Percentiles rank a stretch among this genome's conserved stretches.
Conservation (phyloP, 257 asterid genomes). For the Schizonepeta tenuifolia region DNA sequence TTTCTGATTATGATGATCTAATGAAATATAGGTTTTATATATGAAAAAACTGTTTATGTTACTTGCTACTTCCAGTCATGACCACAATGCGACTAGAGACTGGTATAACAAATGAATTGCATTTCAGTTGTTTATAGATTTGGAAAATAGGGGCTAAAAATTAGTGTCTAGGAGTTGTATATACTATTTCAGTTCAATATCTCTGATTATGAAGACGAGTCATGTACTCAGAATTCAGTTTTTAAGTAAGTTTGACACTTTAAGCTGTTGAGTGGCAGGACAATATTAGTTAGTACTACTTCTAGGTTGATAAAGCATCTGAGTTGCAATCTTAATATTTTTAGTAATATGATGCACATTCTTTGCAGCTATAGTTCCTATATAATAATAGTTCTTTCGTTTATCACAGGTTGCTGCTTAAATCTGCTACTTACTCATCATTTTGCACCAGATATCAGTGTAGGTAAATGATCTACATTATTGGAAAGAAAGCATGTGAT, state of each 20-base stretch:
- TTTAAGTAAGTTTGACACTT: not conserved
- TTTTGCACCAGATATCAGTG: constrained; percentile 27
- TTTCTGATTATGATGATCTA: no score
- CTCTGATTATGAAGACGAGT: no score
- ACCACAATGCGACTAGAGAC: not conserved
- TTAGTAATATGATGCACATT: not conserved
- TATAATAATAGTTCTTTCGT: not conserved
- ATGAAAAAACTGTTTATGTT: not conserved
- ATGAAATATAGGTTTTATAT: not conserved
- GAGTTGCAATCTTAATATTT: not conserved
- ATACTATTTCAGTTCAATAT: not conserved
- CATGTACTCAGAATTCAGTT: not conserved
- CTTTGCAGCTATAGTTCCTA: not conserved
- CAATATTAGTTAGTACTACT: no score
- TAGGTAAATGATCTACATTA: constrained; percentile 30
- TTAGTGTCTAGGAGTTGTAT: not conserved
- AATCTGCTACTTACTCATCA: constrained; percentile 29
- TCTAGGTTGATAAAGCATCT: not conserved
- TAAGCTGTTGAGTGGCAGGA: not conserved
- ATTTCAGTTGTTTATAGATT: not conserved
- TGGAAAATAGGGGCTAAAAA: not conserved
- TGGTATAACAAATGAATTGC: not conserved
- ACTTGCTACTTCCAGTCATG: not conserved
- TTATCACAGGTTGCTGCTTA: constrained; percentile 52
- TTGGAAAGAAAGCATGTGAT: not conserved